These are phyloP conservation scores for Paecilomyces formosus DNA, from an alignment of 2,329 filamentous ascomycete species.

Conservation along the genomic window DNA sequence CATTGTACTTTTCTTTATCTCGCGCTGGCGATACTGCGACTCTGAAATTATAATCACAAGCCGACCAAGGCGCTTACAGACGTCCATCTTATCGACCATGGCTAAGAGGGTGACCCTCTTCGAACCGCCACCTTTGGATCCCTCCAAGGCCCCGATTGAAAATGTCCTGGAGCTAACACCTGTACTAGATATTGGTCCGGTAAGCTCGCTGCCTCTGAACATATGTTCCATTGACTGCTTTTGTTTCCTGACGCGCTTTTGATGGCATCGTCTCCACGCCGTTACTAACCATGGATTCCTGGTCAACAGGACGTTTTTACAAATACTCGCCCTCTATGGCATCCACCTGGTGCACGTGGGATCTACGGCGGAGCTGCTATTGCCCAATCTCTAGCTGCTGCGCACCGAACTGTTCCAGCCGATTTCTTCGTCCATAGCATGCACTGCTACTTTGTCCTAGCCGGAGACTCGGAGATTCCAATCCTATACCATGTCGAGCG, in stretches of 20 bases:
- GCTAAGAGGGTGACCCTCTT: constrained; percentile 54
- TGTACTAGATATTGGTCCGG: constrained; percentile 52
- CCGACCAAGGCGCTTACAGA: not conserved
- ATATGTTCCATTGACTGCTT: not conserved
- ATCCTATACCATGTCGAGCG: constrained; percentile 93
- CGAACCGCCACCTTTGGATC: constrained; percentile 64
- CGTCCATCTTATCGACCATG: constrained; percentile 12
- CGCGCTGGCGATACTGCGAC: not conserved
- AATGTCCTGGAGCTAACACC: constrained; percentile 81
- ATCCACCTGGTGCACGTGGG: constrained; percentile 81
- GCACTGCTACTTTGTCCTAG: constrained; percentile 98
- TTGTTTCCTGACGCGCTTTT: not conserved
- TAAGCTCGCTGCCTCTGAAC: constrained; percentile 34
- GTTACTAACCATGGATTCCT: not conserved
- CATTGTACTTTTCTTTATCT: not conserved
- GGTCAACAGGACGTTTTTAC: constrained; percentile 73
- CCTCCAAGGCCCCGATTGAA: constrained; percentile 72
- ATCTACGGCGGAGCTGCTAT: constrained; percentile 93
- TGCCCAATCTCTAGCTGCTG: constrained; percentile 81
- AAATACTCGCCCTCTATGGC: constrained; percentile 86
- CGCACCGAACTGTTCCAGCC: constrained; percentile 72
- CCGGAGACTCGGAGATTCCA: constrained; percentile 74
- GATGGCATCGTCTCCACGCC: not conserved
- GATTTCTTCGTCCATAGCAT: constrained; percentile 86
- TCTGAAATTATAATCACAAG: not conserved